These are phyloP conservation scores for Leccinum pellstonianum DNA, from an alignment of 768 basidiomycete genomes.

Conservation along the genomic window DNA sequence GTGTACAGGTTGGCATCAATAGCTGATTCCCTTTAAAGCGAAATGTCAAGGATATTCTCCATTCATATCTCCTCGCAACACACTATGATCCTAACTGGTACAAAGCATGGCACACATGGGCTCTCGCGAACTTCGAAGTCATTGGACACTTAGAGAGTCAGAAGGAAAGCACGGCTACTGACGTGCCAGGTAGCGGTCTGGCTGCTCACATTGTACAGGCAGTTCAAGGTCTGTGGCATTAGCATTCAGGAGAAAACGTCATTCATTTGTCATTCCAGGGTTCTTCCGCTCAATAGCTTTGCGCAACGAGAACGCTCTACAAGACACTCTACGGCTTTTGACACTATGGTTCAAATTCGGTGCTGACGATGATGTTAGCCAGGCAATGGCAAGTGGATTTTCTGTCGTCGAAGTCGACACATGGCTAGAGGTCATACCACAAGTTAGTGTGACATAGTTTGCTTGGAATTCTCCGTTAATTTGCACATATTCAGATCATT, in stretches of 20 bases:
- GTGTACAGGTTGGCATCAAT: not conserved
- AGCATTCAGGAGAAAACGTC: constrained; percentile 4
- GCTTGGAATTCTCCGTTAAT: not conserved
- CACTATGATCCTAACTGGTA: constrained; percentile 96
- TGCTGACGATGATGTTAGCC: constrained; percentile 82
- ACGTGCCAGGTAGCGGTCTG: constrained; percentile 61
- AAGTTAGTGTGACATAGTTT: constrained; percentile 48
- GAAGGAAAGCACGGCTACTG: constrained; percentile 50
- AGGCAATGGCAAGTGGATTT: constrained; percentile 86
- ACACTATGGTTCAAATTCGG: constrained; percentile 99
- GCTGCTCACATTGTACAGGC: constrained; percentile 88
- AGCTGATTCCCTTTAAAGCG: constrained; percentile 45
- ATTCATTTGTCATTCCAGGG: constrained; percentile 42
- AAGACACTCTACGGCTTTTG: constrained; percentile 89
- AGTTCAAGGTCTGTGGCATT: constrained; percentile 63
- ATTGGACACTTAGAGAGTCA: constrained; percentile 77
- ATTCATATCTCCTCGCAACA: constrained; percentile 83
- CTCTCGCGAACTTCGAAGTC: constrained; percentile 93
- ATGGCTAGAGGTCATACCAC: constrained; percentile 98
- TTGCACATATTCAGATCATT: constrained; percentile 66
- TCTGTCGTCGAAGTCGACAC: constrained; percentile 91
- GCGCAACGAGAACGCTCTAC: constrained; percentile 85
- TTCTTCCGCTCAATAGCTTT: constrained; percentile 96
- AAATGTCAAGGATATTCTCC: constrained; percentile 78
- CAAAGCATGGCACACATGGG: constrained; percentile 99